Evolutionary conservation across 371 early-diverging fungal genomes (phyloP).

Genomic region (Mucor irregularis): DNA sequence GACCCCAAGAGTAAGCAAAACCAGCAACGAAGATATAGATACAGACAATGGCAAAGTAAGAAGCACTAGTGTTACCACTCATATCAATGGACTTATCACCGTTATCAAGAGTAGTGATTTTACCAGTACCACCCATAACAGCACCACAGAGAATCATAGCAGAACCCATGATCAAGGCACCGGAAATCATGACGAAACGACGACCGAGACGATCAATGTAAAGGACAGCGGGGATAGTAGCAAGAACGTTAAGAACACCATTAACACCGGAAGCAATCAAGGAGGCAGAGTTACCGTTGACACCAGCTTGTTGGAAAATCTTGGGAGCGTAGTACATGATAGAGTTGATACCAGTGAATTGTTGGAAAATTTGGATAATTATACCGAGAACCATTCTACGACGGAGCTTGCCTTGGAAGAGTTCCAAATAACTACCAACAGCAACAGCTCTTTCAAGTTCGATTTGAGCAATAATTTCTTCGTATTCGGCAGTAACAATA

Average conservation of each 20-base stretch:
- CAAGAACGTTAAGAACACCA: constrained; percentile 66
- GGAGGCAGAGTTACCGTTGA: constrained; percentile 43
- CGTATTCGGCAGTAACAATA: constrained; percentile 67
- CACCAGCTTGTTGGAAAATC: constrained; percentile 68
- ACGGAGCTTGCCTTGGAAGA: constrained; percentile 62
- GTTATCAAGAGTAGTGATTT: not conserved
- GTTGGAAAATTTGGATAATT: constrained; percentile 66
- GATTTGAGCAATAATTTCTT: constrained; percentile 68
- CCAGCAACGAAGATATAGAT: constrained; percentile 43
- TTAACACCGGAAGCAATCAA: constrained; percentile 73
- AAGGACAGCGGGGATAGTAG: constrained; percentile 75
- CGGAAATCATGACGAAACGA: constrained; percentile 35
- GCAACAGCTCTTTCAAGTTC: constrained; percentile 66
- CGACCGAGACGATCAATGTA: constrained; percentile 48
- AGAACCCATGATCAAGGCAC: constrained; percentile 38
- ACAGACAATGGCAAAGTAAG: constrained; percentile 43
- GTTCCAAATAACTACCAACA: constrained; percentile 68
- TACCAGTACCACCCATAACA: constrained; percentile 34
- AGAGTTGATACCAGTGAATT: constrained; percentile 53
- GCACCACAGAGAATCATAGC: constrained; percentile 38
- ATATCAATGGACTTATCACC: constrained; percentile 21
- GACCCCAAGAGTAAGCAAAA: constrained; percentile 50
- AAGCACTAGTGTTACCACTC: constrained; percentile 30
- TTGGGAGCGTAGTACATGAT: constrained; percentile 56
- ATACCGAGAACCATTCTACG: constrained; percentile 67